Percentiles rank a stretch among this genome's conserved stretches.
These are phyloP conservation scores for Ophiostoma sp. DNA, from an alignment of 2,329 filamentous ascomycete genomes.

Conservation along the genomic window DNA sequence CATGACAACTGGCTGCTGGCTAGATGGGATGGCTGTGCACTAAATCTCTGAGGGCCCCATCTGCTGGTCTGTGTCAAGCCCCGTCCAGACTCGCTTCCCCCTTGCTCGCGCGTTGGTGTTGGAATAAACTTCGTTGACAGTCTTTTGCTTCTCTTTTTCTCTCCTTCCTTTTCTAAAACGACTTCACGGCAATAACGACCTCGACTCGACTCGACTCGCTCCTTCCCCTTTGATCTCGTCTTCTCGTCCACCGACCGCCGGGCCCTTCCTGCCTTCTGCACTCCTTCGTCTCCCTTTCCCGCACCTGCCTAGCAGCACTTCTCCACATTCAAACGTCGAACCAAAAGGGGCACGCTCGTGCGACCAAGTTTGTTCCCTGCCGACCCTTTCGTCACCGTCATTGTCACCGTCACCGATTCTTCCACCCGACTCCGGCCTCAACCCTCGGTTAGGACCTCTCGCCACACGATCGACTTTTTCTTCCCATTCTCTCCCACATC, in stretches of 20 bases:
- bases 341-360: conserved; percentile 18
- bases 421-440: background rate
- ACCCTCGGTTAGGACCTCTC: background rate
- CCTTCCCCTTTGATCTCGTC: background rate
- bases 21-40: conserved; percentile 15
- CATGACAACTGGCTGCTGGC: too few relatives aligned
- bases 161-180: background rate
- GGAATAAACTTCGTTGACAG: conserved; percentile 9
- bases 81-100: conserved; percentile 15
- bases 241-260: background rate
- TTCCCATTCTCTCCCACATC: background rate
- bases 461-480: background rate
- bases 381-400: background rate
- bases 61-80: background rate
- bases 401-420: background rate
- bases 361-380: conserved; percentile 6
- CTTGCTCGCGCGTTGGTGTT: conserved; percentile 14
- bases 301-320: background rate
- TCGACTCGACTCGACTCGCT: background rate
- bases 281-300: background rate
- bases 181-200: background rate
- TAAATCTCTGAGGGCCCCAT: conserved; percentile 7
- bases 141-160: background rate
- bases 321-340: conserved; percentile 7
- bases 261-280: background rate